Evolutionary conservation across 2,329 filamentous ascomycete genomes (phyloP).

Genomic region (Hymenoscyphus albidus): DNA sequence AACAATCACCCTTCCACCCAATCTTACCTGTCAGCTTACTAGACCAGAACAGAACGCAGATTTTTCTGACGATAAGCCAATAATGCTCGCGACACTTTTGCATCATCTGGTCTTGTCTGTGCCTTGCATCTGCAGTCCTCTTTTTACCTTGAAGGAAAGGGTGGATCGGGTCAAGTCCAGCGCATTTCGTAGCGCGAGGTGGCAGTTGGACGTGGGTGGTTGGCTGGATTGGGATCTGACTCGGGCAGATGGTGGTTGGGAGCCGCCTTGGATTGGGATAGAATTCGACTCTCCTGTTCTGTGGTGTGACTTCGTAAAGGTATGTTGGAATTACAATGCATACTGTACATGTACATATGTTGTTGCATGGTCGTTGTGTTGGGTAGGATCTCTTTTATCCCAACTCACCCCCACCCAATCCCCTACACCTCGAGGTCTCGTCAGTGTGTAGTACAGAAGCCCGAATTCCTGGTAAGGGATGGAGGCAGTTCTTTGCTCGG

Average conservation of each 20-base stretch:
- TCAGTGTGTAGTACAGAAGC: slow-evolving; percentile 3
- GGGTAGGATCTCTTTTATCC: not conserved
- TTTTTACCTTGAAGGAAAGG: not conserved
- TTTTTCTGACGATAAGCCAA: slow-evolving; percentile 3
- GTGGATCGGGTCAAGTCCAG: not conserved
- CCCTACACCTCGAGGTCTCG: not conserved
- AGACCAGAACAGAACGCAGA: not conserved
- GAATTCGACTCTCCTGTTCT: too few species aligned
- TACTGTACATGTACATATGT: not conserved
- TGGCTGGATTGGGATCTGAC: slow-evolving; percentile 3
- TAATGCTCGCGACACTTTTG: slow-evolving; percentile 5
- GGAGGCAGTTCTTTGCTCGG: not conserved
- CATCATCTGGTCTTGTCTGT: slow-evolving; percentile 19
- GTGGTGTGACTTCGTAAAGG: not conserved
- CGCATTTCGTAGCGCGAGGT: not conserved
- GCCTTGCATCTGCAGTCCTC: slow-evolving; percentile 21
- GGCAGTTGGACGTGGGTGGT: slow-evolving; percentile 11
- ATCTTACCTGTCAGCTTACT: slow-evolving; percentile 14
- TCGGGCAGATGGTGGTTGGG: slow-evolving; percentile 7
- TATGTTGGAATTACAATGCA: not conserved
- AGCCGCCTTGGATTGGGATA: slow-evolving; percentile 1
- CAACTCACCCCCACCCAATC: too few species aligned
- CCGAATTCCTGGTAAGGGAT: not conserved
- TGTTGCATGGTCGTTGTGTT: not conserved
- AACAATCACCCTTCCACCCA: slow-evolving; percentile 7